Evolutionary conservation across 177 flowering plant genomes (phyloP).

Genomic region (Vitis hybrid): DNA sequence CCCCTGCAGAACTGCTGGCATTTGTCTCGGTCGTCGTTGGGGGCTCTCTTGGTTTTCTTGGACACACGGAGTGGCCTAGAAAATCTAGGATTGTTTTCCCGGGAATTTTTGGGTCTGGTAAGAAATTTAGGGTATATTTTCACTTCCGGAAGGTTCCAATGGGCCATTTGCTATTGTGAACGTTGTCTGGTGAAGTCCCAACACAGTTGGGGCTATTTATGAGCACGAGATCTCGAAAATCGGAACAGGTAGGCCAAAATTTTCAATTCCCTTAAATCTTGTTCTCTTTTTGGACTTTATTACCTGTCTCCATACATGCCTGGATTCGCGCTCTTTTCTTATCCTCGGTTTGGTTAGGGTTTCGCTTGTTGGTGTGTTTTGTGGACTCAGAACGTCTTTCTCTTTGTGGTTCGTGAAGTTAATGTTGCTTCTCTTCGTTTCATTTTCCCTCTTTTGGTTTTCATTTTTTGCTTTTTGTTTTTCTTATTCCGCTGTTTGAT

Average conservation of each 20-base stretch:
- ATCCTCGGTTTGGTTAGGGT: neutral
- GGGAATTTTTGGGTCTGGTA: neutral
- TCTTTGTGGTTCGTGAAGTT: too few species aligned
- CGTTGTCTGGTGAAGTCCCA: slow-evolving; percentile 33
- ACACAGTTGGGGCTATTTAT: slow-evolving; percentile 36
- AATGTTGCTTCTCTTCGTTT: too few species aligned
- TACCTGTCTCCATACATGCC: neutral
- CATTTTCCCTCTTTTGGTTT: too few species aligned
- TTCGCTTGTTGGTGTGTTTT: slow-evolving; percentile 1
- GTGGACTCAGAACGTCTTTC: too few species aligned
- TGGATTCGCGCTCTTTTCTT: slow-evolving; percentile 2
- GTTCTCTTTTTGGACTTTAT: slow-evolving; percentile 10
- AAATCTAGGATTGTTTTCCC: neutral
- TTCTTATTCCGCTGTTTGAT: neutral
- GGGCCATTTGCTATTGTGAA: slow-evolving; percentile 26
- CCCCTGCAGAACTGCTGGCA: neutral
- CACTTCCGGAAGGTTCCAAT: neutral
- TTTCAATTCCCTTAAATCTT: slow-evolving; percentile 9
- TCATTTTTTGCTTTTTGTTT: too few species aligned
- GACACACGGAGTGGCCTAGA: neutral
- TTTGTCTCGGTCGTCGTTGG: too few species aligned
- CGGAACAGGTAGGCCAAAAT: slow-evolving; percentile 35
- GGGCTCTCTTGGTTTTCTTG: too few species aligned
- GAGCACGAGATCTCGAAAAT: slow-evolving; percentile 51
- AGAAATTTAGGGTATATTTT: slow-evolving; percentile 3